Percentiles rank a stretch among this genome's conserved stretches.
Evolutionary conservation across 129 eudicot species (phyloP).

Genomic region (Pittosporum tobira): DNA sequence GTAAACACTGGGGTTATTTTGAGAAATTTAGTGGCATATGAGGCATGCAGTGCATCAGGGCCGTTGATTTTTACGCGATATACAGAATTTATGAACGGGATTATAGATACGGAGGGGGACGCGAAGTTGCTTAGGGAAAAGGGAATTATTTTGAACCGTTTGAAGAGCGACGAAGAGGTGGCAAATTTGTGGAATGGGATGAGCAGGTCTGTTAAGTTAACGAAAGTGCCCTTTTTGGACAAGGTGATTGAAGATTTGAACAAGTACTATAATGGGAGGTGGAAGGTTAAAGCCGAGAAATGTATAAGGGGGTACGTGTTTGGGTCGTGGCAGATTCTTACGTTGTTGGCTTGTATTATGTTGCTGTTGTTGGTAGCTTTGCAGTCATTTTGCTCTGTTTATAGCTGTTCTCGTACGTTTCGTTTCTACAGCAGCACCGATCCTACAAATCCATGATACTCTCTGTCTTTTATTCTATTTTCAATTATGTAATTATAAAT

Average conservation of each 20-base stretch:
- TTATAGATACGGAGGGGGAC: conserved; percentile 54
- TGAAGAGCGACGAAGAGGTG: conserved; percentile 33
- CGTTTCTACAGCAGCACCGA: too few species aligned
- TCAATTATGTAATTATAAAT: too few species aligned
- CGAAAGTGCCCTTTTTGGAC: conserved; percentile 29
- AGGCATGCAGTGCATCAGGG: conserved; percentile 41
- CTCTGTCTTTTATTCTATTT: too few species aligned
- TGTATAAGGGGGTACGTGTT: conserved; percentile 11
- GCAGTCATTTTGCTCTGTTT: conserved; percentile 31
- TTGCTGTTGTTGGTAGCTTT: conserved; percentile 18
- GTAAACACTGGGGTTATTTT: conserved; percentile 34
- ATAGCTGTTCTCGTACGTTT: conserved; percentile 4
- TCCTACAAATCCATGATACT: too few species aligned
- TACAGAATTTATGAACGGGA: conserved; percentile 64
- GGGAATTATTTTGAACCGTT: conserved; percentile 24
- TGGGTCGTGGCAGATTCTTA: conserved; percentile 24
- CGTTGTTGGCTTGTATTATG: conserved; percentile 18
- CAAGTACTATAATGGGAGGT: conserved; percentile 21
- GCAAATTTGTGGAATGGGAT: conserved; percentile 35
- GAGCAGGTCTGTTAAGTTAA: conserved; percentile 28
- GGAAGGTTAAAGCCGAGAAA: conserved; percentile 17
- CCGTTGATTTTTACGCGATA: conserved; percentile 50
- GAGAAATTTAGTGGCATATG: conserved; percentile 58
- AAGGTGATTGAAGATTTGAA: conserved; percentile 34
- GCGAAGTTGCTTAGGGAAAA: conserved; percentile 40